Evolutionary conservation across 2,329 filamentous ascomycete genomes (phyloP).

Genomic region (Epichloe sp.): DNA sequence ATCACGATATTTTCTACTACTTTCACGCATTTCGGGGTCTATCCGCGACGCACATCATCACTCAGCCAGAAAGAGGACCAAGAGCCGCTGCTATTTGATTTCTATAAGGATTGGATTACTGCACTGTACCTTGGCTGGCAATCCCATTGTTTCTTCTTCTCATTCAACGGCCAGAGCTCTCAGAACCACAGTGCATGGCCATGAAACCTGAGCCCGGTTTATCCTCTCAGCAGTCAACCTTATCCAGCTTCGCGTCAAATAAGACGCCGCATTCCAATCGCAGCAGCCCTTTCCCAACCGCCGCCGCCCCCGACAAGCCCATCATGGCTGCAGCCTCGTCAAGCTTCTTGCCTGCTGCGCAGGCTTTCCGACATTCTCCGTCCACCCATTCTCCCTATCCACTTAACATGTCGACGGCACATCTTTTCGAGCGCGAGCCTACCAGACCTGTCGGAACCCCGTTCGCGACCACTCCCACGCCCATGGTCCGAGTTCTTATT

Average conservation of each 20-base stretch:
- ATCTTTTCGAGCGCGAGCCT: slow-evolving; percentile 27
- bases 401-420: slow-evolving; percentile 18
- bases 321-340: slow-evolving; percentile 29
- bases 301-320: slow-evolving; percentile 14
- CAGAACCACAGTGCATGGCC: slow-evolving; percentile 10
- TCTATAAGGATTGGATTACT: background rate
- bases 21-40: background rate
- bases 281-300: slow-evolving; percentile 19
- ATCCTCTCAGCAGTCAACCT: slow-evolving; percentile 11
- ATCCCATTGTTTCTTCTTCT: background rate
- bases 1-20: no score
- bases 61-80: background rate
- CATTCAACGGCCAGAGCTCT: background rate
- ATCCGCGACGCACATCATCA: background rate
- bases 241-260: slow-evolving; percentile 14
- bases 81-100: background rate
- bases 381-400: slow-evolving; percentile 21
- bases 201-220: slow-evolving; percentile 17
- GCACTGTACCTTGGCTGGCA: no score
- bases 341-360: slow-evolving; percentile 27
- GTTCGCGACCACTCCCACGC: slow-evolving; percentile 22
- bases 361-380: slow-evolving; percentile 22
- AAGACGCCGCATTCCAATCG: slow-evolving; percentile 16
- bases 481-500: slow-evolving; percentile 33
- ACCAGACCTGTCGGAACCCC: slow-evolving; percentile 27